These are phyloP conservation scores for Lathyrus tuberosus DNA, from an alignment of 306 rosid species.

Conservation along the genomic window DNA sequence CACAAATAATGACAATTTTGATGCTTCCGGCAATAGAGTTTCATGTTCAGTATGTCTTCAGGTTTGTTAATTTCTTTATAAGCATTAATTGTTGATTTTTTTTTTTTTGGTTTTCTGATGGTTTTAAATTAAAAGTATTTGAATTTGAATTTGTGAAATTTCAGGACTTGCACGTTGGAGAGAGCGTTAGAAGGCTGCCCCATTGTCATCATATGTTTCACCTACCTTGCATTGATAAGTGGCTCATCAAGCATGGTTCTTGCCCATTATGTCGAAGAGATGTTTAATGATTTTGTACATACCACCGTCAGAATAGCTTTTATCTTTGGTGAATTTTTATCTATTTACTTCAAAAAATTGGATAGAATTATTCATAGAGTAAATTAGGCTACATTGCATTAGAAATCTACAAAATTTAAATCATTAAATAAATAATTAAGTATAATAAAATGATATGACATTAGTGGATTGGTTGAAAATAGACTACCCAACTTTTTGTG, in stretches of 20 bases:
- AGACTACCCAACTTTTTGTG: no score
- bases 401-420: no score
- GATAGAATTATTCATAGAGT: no score
- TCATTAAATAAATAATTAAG: no score
- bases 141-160: background rate
- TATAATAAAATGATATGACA: no score
- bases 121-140: background rate
- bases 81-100: background rate
- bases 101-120: no score
- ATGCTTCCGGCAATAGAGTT: constrained; percentile 74
- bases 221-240: constrained; percentile 86
- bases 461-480: no score
- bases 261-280: constrained; percentile 93
- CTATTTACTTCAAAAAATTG: no score
- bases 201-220: constrained; percentile 91
- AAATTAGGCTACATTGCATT: no score
- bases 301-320: no score
- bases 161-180: constrained; percentile 86
- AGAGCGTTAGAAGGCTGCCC: constrained; percentile 81
- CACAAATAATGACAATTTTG: constrained; percentile 59
- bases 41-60: constrained; percentile 95
- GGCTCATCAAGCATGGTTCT: constrained; percentile 87
- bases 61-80: constrained; percentile 45
- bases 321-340: no score
- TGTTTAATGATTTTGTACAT: constrained; percentile 41